phyloP scores from a whole-genome alignment of 2,329 filamentous ascomycete genomes.

The Alternaria arborescens region DNA sequence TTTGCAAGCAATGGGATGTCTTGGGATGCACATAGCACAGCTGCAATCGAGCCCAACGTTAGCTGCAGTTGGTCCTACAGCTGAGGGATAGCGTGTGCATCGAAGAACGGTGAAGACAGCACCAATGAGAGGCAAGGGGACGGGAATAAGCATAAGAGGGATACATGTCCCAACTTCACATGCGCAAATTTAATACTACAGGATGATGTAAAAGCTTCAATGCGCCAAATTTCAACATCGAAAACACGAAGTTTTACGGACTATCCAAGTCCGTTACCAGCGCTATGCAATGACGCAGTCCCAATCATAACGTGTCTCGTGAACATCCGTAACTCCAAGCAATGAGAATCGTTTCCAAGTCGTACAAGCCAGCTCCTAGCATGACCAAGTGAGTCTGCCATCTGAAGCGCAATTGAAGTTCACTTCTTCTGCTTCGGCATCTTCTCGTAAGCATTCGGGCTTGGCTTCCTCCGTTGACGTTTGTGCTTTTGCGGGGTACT shows the following conservation, averaged over 20 bases:
- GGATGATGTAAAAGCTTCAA: neutral
- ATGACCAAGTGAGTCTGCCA: constrained; percentile 7
- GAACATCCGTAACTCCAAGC: constrained; percentile 21
- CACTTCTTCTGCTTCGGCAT: constrained; percentile 64
- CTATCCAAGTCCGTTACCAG: constrained; percentile 7
- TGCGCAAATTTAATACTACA: constrained; percentile 7
- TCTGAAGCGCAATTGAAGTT: neutral
- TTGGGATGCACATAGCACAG: constrained; percentile 5
- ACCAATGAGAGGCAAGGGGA: neutral
- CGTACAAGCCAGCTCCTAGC: constrained; percentile 12
- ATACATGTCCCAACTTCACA: neutral
- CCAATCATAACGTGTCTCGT: constrained; percentile 5
- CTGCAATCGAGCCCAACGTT: constrained; percentile 23
- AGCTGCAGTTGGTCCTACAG: constrained; percentile 11
- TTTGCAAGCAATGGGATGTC: constrained; percentile 1
- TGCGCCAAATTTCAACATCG: constrained; percentile 33
- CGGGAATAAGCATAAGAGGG: neutral
- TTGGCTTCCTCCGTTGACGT: constrained; percentile 63
- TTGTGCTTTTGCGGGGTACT: constrained; percentile 50
- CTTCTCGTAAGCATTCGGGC: constrained; percentile 84
- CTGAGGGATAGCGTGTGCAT: constrained; percentile 10
- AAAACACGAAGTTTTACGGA: constrained; percentile 16
- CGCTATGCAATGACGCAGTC: constrained; percentile 27
- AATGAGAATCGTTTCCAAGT: constrained; percentile 20
- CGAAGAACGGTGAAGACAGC: neutral